A percentile compares a stretch with the other conserved stretches of the same genome.
Evolutionary conservation across 768 basidiomycete species (phyloP).

Genomic region (Ramaria sp.): DNA sequence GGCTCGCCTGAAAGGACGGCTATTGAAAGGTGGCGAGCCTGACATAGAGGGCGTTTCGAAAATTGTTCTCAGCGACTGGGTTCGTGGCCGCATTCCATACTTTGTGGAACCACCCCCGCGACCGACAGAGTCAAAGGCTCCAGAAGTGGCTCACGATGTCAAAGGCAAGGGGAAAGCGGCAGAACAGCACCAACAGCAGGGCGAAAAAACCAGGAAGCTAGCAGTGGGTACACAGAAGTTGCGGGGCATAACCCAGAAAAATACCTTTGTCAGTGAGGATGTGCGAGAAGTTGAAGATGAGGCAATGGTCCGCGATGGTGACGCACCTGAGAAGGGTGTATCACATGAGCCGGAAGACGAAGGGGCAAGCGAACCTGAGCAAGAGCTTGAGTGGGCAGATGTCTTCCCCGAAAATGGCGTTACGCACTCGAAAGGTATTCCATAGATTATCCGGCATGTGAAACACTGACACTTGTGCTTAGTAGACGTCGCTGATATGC

Average conservation of each 20-base stretch:
- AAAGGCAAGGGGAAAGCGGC: constrained; percentile 47
- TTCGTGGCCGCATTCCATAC: constrained; percentile 92
- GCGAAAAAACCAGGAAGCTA: too few relatives aligned
- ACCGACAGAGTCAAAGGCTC: constrained; percentile 43
- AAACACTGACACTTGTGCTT: constrained; percentile 17
- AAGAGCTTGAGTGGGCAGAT: constrained; percentile 73
- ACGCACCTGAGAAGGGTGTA: constrained; percentile 27
- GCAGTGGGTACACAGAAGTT: constrained; percentile 84
- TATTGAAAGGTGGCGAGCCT: constrained; percentile 91
- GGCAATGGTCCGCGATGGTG: constrained; percentile 20
- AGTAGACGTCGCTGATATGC: constrained; percentile 19
- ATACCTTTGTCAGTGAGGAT: constrained; percentile 78
- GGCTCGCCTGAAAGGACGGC: constrained; percentile 83
- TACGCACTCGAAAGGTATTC: constrained; percentile 10
- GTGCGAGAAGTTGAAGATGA: constrained; percentile 40
- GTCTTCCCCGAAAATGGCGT: constrained; percentile 52
- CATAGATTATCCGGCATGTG: constrained; percentile 12
- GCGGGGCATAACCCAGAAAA: constrained; percentile 81
- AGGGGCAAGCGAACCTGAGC: constrained; percentile 16
- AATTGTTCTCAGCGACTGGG: constrained; percentile 94
- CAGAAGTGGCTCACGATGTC: constrained; percentile 34
- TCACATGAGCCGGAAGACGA: constrained; percentile 20
- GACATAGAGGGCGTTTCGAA: constrained; percentile 88
- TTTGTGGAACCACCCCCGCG: constrained; percentile 89
- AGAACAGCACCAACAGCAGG: constrained; percentile 21